A percentile compares a stretch with the other conserved stretches of the same genome.
These are phyloP conservation scores for Leptographium flavum DNA, from an alignment of 2,329 filamentous ascomycete species.

Conservation along the genomic window DNA sequence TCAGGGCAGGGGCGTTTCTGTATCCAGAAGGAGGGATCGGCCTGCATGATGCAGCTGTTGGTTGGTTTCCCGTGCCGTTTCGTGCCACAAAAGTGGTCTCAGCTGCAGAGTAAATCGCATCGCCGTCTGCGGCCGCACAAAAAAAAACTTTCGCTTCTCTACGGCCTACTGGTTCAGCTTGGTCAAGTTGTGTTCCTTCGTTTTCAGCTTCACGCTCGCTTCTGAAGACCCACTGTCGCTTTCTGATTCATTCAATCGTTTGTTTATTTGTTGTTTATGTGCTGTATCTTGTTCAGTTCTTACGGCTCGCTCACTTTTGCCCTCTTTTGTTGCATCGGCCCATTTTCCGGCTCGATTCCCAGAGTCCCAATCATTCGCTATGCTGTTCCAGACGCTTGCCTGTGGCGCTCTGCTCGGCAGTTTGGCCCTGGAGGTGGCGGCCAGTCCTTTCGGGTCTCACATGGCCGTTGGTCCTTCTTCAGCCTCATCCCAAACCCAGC, in stretches of 20 bases:
- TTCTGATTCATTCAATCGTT: not conserved
- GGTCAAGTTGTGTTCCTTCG: not conserved
- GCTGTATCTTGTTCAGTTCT: not conserved
- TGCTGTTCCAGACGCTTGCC: slow-evolving; percentile 2
- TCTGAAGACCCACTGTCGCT: not conserved
- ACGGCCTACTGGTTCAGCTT: not conserved
- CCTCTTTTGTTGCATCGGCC: not conserved
- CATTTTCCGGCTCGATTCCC: too few relatives aligned
- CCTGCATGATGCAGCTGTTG: too few relatives aligned
- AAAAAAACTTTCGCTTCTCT: not conserved
- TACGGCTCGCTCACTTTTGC: not conserved
- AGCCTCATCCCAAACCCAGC: not conserved
- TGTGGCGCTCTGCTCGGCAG: slow-evolving; percentile 1
- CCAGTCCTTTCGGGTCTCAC: not conserved
- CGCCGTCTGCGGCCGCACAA: not conserved
- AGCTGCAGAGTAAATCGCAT: too few relatives aligned
- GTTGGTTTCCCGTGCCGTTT: too few relatives aligned
- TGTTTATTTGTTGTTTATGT: not conserved
- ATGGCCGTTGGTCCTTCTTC: not conserved
- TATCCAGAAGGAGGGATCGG: not conserved
- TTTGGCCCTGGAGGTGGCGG: slow-evolving; percentile 2
- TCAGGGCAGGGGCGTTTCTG: not conserved
- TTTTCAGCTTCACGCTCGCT: not conserved
- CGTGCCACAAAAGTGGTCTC: too few relatives aligned
- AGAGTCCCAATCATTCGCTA: too few relatives aligned